Conservation (phyloP, 2,329 filamentous ascomycete genomes). For the Colletotrichum camelliae region DNA sequence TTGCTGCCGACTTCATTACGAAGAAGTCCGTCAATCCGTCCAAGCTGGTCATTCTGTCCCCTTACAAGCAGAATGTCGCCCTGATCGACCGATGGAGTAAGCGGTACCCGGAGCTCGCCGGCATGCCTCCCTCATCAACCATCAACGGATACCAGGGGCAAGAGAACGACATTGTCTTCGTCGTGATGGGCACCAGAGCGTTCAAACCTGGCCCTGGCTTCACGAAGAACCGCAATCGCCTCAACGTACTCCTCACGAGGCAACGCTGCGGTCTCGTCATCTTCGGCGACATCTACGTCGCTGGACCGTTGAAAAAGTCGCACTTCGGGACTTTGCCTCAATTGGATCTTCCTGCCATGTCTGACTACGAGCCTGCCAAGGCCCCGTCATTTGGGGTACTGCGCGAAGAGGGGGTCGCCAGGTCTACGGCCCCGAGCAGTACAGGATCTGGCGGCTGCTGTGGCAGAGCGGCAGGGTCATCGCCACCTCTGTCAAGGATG, state of each 20-base stretch:
- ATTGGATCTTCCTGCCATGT: too few species aligned
- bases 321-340: too few species aligned
- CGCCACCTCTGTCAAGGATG: too few species aligned
- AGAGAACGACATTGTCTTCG: slow-evolving; percentile 25
- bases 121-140: slow-evolving; percentile 13
- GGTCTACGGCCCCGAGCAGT: too few species aligned
- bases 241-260: slow-evolving; percentile 26
- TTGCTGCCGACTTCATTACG: slow-evolving; percentile 19
- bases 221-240: slow-evolving; percentile 10
- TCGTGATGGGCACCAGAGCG: slow-evolving; percentile 24
- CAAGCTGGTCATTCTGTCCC: slow-evolving; percentile 20
- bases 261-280: slow-evolving; percentile 22
- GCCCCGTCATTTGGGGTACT: too few species aligned
- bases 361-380: too few species aligned
- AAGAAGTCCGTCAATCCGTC: not conserved
- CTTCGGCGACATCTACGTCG: slow-evolving; percentile 25
- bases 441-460: too few species aligned
- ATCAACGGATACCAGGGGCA: slow-evolving; percentile 28
- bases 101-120: slow-evolving; percentile 1
- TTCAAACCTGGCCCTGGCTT: slow-evolving; percentile 21
- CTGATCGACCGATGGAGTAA: slow-evolving; percentile 8
- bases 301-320: not conserved
- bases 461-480: too few species aligned
- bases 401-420: too few species aligned
- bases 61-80: slow-evolving; percentile 23